phyloP scores from a whole-genome alignment of 2,329 filamentous ascomycete species.

The Trichophyton rubrum region DNA sequence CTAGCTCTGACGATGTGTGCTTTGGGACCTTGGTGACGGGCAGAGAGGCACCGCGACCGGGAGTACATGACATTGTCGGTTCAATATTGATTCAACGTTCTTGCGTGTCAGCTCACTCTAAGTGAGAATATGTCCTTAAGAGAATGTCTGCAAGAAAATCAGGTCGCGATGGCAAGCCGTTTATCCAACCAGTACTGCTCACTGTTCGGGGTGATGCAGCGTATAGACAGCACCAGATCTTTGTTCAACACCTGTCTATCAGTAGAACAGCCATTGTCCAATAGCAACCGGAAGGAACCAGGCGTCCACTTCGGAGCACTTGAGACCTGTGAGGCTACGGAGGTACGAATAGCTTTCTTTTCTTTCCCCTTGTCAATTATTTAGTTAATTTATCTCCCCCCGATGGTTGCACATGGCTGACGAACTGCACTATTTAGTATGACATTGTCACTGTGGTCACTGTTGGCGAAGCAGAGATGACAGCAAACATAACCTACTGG shows the following conservation, averaged over 20 bases:
- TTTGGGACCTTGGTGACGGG: constrained; percentile 32
- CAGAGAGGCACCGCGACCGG: constrained; percentile 25
- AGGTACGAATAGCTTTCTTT: not conserved
- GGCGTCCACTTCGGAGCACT: not conserved
- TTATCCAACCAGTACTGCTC: constrained; percentile 9
- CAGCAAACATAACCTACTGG: constrained; percentile 9
- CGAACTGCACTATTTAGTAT: constrained; percentile 4
- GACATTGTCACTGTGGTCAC: constrained; percentile 9
- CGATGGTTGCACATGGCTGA: not conserved
- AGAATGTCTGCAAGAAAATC: constrained; percentile 14
- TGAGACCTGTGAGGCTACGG: not conserved
- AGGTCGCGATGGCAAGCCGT: not conserved
- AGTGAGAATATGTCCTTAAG: not conserved
- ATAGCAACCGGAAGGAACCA: not conserved
- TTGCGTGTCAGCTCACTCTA: not conserved
- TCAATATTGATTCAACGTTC: not conserved
- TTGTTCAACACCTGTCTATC: constrained; percentile 12
- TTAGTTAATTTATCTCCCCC: not conserved
- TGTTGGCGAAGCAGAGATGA: constrained; percentile 1
- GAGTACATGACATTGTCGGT: constrained; percentile 23
- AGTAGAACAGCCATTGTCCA: constrained; percentile 10
- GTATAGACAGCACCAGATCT: not conserved
- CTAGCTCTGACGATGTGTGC: constrained; percentile 25
- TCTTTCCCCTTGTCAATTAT: too few species aligned
- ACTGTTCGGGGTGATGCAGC: constrained; percentile 4